Percentiles rank a stretch among this genome's conserved stretches.
Conservation (phyloP, 2,329 filamentous ascomycete species). For the Talaromyces islandicus region DNA sequence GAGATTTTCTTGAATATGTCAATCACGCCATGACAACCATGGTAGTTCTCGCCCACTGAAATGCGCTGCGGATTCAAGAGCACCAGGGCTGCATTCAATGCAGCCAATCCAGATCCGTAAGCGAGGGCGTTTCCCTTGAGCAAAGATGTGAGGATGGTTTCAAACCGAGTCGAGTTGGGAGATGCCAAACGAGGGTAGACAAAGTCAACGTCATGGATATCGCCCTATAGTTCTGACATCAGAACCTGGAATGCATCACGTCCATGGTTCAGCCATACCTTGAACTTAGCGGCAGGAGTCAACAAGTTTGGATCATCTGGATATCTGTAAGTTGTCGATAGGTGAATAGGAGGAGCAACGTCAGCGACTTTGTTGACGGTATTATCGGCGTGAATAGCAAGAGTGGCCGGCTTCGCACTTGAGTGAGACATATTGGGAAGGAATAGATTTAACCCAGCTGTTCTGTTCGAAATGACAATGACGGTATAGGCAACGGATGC, state of each 20-base stretch:
- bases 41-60: constrained; percentile 80
- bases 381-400: constrained; percentile 13
- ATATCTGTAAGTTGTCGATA: constrained; percentile 79
- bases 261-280: constrained; percentile 40
- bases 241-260: neutral
- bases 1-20: constrained; percentile 67
- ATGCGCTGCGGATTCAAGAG: constrained; percentile 76
- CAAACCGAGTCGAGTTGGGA: constrained; percentile 78
- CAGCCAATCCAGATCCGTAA: constrained; percentile 78
- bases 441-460: neutral
- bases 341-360: constrained; percentile 74
- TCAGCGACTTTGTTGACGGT: constrained; percentile 59
- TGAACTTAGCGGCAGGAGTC: constrained; percentile 37
- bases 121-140: constrained; percentile 62
- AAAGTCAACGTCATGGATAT: constrained; percentile 40
- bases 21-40: constrained; percentile 87
- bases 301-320: constrained; percentile 58
- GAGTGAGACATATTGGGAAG: constrained; percentile 2
- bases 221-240: neutral
- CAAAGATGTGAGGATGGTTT: constrained; percentile 70
- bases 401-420: constrained; percentile 7
- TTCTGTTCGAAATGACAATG: neutral
- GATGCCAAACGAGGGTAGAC: constrained; percentile 77
- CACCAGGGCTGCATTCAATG: constrained; percentile 84
- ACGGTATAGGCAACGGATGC: neutral